Percentiles rank a stretch among this genome's conserved stretches.
phyloP scores from a whole-genome alignment of 768 basidiomycete species.

The Inosperma sp. region DNA sequence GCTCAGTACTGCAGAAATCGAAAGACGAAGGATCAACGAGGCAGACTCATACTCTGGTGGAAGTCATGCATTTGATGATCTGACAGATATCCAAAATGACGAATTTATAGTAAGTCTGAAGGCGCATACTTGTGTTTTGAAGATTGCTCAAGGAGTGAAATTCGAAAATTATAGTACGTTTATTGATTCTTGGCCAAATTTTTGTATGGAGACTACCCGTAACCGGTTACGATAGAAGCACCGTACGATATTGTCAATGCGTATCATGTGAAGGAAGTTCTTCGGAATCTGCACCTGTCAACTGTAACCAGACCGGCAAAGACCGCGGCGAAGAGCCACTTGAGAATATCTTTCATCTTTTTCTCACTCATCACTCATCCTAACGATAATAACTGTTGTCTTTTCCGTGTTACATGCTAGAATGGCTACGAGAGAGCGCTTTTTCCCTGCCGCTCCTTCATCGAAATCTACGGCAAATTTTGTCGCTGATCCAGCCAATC shows the following conservation, averaged over 20 bases:
- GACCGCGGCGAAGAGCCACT: too few relatives aligned
- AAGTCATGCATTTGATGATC: conserved; percentile 22
- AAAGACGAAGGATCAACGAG: conserved; percentile 3
- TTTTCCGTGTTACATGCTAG: neutral
- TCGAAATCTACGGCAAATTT: conserved; percentile 9
- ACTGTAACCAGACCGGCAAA: too few relatives aligned
- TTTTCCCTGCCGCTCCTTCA: conserved; percentile 1
- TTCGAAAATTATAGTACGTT: neutral
- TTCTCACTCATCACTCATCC: too few relatives aligned
- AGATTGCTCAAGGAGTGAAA: neutral
- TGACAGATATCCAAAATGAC: conserved; percentile 24
- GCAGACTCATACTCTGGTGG: neutral
- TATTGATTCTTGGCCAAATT: neutral
- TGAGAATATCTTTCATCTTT: too few relatives aligned
- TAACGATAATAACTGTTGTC: neutral
- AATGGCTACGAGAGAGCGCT: conserved; percentile 1
- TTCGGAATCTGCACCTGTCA: too few relatives aligned
- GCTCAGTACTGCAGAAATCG: conserved; percentile 11
- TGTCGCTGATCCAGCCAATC: neutral
- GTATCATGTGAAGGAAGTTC: too few relatives aligned
- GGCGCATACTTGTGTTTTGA: neutral
- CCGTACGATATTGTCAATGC: too few relatives aligned
- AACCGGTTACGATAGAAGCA: too few relatives aligned
- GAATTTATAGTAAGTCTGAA: conserved; percentile 22
- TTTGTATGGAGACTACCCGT: too few relatives aligned